A percentile compares a stretch with the other conserved stretches of the same genome.
Evolutionary conservation across 1,284 basidiomycete genomes (phyloP).

Genomic region (Ceratobasidium sp.): DNA sequence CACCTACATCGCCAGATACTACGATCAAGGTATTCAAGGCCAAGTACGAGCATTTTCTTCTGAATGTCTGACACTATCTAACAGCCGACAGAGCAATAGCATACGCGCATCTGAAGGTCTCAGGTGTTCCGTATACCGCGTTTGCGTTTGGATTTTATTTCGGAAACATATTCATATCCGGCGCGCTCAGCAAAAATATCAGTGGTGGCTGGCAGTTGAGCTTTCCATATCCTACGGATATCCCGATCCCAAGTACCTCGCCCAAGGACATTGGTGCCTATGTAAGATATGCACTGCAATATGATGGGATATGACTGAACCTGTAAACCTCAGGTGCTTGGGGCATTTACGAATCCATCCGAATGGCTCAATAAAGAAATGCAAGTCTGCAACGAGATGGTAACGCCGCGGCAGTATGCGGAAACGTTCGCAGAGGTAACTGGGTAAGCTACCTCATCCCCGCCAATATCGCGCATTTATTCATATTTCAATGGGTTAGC

Average conservation of each 20-base stretch:
- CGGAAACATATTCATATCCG: slow-evolving; percentile 19
- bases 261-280: slow-evolving; percentile 15
- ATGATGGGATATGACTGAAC: not conserved
- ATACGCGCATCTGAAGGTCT: not conserved
- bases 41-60: slow-evolving; percentile 9
- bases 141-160: slow-evolving; percentile 5
- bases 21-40: slow-evolving; percentile 10
- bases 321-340: slow-evolving; percentile 9
- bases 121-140: slow-evolving; percentile 11
- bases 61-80: too few species aligned
- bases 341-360: not conserved
- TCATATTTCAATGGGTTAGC: not conserved
- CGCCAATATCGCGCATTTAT: not conserved
- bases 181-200: not conserved
- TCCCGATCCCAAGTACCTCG: slow-evolving; percentile 13
- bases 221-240: slow-evolving; percentile 10
- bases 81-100: not conserved
- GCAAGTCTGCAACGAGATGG: slow-evolving; percentile 8
- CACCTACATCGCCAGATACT: not conserved
- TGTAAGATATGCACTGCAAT: not conserved
- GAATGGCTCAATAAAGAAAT: slow-evolving; percentile 19
- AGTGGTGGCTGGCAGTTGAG: slow-evolving; percentile 7
- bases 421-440: slow-evolving; percentile 30
- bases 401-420: slow-evolving; percentile 1
- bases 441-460: not conserved